Base-by-base conservation (phyloP, 2,329 filamentous ascomycete genomes). In the Epichloe baconii region DNA sequence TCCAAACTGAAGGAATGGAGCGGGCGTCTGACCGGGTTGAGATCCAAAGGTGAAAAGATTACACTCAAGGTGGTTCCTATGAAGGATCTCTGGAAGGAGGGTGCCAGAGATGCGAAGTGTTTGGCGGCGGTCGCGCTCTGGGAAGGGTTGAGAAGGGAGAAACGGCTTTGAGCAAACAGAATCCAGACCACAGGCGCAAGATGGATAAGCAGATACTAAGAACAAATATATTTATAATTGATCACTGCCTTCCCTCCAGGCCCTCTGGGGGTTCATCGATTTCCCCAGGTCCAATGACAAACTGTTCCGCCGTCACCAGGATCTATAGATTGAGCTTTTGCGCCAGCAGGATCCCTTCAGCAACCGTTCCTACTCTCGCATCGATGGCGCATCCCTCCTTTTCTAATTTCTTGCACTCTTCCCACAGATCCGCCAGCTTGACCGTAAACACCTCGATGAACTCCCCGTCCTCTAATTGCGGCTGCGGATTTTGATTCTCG, bases 361-460 rank as follows among this genome's bases (percentile, higher is more conserved):
- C 87, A 44, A 91, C 67, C 5, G 85, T 87, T 1, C 83, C 86
- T 2, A 91, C 82, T 40, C 86, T 74, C 5, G 86, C 86, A 66
- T 93, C 87, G 57, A 93, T 86, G 1, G 84, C 86, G 65, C 79
- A 89, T 0, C 87, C 87, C 56, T 88, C 71, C 2, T 70, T 69
- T 61, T 89, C 85, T 1, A 89, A 71, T 56, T 66, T 75, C 63
- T 80, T 79, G 62, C 82, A 82, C 61, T 85, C 80, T 0, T 74
- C 74, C 70, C 83, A 88, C 40, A 91, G 65, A 14, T 75, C 70
- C 19, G 67, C 70, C 43, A 91, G 62, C 5, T 81, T 82, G 7
- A 88, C 74, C 8, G 77, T 79, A 60, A 91, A 90, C 36, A 83
- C 82, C 64, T 90, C 85, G 61, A 91, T 90, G 62, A 89, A 90